These are phyloP conservation scores for Lichtheimia corymbifera DNA, from an alignment of 371 early-diverging fungal species.

Conservation along the genomic window DNA sequence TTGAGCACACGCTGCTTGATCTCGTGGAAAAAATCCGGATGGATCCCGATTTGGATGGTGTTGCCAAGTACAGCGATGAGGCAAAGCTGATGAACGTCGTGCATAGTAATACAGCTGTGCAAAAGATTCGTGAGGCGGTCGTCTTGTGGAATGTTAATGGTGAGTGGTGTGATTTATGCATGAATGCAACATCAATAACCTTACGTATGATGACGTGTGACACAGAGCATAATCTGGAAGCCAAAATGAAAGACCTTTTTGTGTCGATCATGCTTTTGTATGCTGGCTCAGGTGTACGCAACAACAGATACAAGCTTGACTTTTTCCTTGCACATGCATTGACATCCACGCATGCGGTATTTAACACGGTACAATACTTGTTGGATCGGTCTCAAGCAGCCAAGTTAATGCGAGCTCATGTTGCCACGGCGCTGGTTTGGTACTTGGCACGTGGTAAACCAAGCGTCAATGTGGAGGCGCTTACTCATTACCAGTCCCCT, in stretches of 20 bases:
- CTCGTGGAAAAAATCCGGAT: constrained; percentile 27
- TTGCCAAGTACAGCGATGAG: constrained; percentile 15
- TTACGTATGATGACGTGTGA: constrained; percentile 10
- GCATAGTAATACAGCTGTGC: constrained; percentile 23
- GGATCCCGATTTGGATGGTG: constrained; percentile 36
- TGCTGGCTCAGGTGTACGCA: constrained; percentile 35
- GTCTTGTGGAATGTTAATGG: background rate
- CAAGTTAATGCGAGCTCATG: constrained; percentile 43
- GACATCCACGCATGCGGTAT: constrained; percentile 55
- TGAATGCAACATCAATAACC: background rate
- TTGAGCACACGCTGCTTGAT: constrained; percentile 13
- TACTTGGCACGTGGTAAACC: constrained; percentile 51
- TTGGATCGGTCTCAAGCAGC: constrained; percentile 33
- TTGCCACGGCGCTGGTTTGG: constrained; percentile 25
- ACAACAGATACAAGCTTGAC: constrained; percentile 32
- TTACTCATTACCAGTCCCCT: constrained; percentile 26
- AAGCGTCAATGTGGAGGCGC: constrained; percentile 26
- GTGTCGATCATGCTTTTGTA: constrained; percentile 20
- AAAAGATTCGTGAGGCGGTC: background rate
- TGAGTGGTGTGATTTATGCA: background rate
- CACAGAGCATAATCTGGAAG: constrained; percentile 28
- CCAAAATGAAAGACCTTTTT: constrained; percentile 35
- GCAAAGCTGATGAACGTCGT: constrained; percentile 23
- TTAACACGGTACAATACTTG: constrained; percentile 31
- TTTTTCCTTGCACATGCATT: constrained; percentile 59